Evolutionary conservation across 1,139 yeast species (phyloP), one percentile per base, ranked within the genome.

Genomic region (Lodderomyces margitis): DNA sequence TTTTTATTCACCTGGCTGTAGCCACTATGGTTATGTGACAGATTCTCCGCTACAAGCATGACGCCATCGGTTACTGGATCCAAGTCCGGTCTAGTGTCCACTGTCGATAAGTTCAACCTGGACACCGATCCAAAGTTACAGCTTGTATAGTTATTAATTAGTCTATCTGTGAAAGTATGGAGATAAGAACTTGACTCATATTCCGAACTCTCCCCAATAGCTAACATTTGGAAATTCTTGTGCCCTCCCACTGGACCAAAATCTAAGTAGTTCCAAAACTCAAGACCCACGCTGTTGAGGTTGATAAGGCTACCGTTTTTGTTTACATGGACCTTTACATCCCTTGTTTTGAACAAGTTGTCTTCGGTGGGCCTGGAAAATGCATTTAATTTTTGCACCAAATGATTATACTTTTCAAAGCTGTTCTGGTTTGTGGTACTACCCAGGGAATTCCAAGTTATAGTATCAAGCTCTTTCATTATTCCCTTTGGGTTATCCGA

Each of bases 261-360:
- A 45, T 77, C 75, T 49, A 84, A 57, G 46, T 72, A 60, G 41
- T 71, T 74, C 87, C 87, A 81, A 46, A 77, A 72, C 14, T 66
- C 58, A 5, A 78, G 49, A 4, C 71, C 70, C 2, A 63, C 47
- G 4, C 62, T 58, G 46, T 69, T 67, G 42, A 72, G 56, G 46
- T 71, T 71, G 15, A 72, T 51, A 15, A 64, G 57, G 10, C 58
- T 51, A 12, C 62, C 54, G 36, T 61, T 54, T 42, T 70, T 72
- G 32, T 56, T 35, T 1, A 68, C 66, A 38, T 57, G 56, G 1
- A 62, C 49, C 37, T 65, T 66, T n/a, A 57, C 50, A 1, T 44
- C 50, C 3, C 64, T 57, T 27, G 66, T 47, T 28, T 53, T 47
- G 46, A 64, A 62, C 34, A 49, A 56, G 10, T 50, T 51, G 5